Percentiles rank a stretch among this genome's conserved stretches.
Evolutionary conservation across 306 rosid genomes (phyloP).

Genomic region (Castanea sativa): DNA sequence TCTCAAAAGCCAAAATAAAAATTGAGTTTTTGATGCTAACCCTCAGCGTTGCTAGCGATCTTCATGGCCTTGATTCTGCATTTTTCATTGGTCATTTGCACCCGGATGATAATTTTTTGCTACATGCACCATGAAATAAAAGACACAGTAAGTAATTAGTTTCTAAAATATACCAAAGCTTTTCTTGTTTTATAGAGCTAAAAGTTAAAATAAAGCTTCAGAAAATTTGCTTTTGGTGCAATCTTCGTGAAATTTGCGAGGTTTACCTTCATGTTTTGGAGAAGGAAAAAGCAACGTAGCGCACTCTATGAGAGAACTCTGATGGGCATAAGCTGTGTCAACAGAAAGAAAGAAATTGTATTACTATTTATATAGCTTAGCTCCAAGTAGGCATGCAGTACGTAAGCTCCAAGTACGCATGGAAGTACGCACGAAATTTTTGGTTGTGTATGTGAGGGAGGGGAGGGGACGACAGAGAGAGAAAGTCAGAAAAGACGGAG

Average conservation of each 20-base stretch:
- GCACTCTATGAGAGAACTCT: too few species aligned
- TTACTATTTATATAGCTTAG: too few species aligned
- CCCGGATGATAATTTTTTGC: constrained; percentile 38
- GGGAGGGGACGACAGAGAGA: constrained; percentile 10
- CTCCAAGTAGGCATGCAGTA: too few species aligned
- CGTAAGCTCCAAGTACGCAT: too few species aligned
- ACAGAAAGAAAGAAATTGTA: too few species aligned
- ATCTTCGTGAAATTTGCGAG: too few species aligned
- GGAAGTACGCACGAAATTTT: neutral
- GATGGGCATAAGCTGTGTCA: too few species aligned
- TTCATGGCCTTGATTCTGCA: constrained; percentile 36
- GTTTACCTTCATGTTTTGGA: too few species aligned
- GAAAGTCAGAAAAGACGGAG: constrained; percentile 33
- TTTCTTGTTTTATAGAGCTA: neutral
- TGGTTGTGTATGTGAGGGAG: constrained; percentile 5
- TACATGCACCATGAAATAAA: constrained; percentile 15
- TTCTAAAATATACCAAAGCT: neutral
- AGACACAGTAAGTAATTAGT: neutral
- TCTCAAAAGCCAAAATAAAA: neutral
- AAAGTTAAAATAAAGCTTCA: neutral
- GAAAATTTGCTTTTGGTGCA: too few species aligned
- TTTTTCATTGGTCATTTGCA: constrained; percentile 16
- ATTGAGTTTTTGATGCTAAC: neutral
- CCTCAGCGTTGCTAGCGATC: constrained; percentile 23
- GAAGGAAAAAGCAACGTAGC: too few species aligned